Conservation (phyloP, 2,329 filamentous ascomycete species). For the Fusarium sacchari region DNA sequence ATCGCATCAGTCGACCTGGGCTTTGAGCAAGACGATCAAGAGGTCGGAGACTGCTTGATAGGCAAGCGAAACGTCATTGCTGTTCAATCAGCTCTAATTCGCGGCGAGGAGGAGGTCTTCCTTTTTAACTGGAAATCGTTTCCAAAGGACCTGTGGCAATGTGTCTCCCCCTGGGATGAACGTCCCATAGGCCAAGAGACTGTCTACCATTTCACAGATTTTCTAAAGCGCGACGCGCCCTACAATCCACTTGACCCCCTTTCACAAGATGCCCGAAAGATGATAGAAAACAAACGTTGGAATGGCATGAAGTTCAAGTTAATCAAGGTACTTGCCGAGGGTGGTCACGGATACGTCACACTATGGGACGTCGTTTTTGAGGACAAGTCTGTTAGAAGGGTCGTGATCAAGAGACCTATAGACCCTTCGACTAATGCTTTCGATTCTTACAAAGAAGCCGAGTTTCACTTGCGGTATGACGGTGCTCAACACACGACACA, state of each 20-base stretch:
- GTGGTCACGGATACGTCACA: slow-evolving; percentile 42
- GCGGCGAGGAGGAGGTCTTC: slow-evolving; percentile 15
- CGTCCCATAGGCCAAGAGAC: background rate
- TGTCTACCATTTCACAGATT: background rate
- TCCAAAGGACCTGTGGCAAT: background rate
- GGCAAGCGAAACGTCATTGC: slow-evolving; percentile 8
- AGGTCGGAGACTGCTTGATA: background rate
- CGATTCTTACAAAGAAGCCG: slow-evolving; percentile 19
- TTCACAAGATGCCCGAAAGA: background rate
- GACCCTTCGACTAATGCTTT: background rate
- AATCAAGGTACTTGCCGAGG: slow-evolving; percentile 41
- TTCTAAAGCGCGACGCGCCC: no score
- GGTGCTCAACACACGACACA: slow-evolving; percentile 45
- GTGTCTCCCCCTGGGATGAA: background rate
- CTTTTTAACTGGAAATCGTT: background rate
- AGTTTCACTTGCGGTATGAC: slow-evolving; percentile 43
- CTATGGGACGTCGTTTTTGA: slow-evolving; percentile 41
- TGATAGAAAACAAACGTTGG: slow-evolving; percentile 6
- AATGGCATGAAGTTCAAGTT: slow-evolving; percentile 40
- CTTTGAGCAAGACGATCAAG: background rate
- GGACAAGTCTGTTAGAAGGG: slow-evolving; percentile 22
- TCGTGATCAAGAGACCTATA: slow-evolving; percentile 43
- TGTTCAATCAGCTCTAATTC: slow-evolving; percentile 32
- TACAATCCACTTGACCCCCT: background rate
- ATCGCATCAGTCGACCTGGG: background rate